Base-by-base conservation (phyloP, 78 protist species). In the Dictyostelium brefeldianum region DNA sequence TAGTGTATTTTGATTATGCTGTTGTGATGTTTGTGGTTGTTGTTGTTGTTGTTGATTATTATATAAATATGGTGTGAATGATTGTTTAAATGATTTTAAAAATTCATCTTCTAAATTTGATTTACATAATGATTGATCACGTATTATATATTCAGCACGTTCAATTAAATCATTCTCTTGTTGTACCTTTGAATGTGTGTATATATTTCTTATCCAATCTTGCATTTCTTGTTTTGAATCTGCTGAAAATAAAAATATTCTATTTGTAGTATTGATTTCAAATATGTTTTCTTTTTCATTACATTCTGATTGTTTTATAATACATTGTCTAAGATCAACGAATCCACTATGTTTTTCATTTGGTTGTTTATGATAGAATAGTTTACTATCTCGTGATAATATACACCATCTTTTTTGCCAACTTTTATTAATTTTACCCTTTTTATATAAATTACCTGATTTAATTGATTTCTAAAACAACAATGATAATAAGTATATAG, bases 391-490 rank as follows among this genome's bases (percentile, higher is more conserved):
- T 15, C 14, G 27, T 11, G 53, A 18, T 15, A 87, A 77, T 12
- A 80, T 53, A 43, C 80, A 87, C 92, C 92, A 87, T 77, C 83
- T 54, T 77, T 77, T 87, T 31, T 87, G 92, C 92, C 92, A 87
- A 62, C 80, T 87, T 69, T 77, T 87, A 65, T 77, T 77, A 18
- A 87, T 59, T 17, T 62, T 65, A 31, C 92, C 92, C 36, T 87
- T 87, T n/a, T 87, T 87, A 48, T 46, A 77, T 77, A 87, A 48
- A 64, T 51, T 46, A 41, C 92, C 92, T 48, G 82, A 46, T 48
- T 85, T 85, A 54, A 73, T 75, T 77, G 29, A 27, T 75, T 85
- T 85, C 70, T 78, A 12, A 25, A 1, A 22, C n/a, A 36, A 36
- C 2, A 36, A 36, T 36, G 43, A 36, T 36, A n/a, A n/a, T n/a